Percentiles rank a stretch among this genome's conserved stretches.
These are phyloP conservation scores for Tolypocladium paradoxum DNA, from an alignment of 2,329 filamentous ascomycete genomes.

Conservation along the genomic window DNA sequence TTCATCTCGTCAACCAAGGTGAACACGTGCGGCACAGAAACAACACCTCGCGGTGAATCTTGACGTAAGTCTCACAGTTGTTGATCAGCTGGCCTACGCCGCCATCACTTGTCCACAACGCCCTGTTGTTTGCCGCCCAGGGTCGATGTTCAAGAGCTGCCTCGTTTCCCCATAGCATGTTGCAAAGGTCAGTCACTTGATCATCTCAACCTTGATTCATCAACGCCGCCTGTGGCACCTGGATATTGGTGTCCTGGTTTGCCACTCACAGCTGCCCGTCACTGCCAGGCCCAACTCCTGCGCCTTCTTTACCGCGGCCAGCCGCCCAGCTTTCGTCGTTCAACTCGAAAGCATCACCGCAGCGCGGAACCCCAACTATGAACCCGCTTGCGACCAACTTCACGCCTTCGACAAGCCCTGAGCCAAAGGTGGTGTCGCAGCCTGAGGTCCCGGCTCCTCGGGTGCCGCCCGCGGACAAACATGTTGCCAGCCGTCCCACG, in stretches of 20 bases:
- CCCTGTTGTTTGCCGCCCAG: not conserved
- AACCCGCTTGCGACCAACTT: slow-evolving; percentile 18
- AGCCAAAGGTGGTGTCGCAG: not conserved
- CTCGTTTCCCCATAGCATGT: not conserved
- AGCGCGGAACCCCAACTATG: slow-evolving; percentile 7
- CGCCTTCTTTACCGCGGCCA: not conserved
- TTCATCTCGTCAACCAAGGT: not conserved
- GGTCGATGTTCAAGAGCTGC: not conserved
- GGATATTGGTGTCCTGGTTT: not conserved
- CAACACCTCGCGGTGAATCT: not conserved
- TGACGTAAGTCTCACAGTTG: not conserved
- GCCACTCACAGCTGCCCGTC: not conserved
- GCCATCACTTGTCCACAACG: not conserved
- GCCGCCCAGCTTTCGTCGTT: not conserved
- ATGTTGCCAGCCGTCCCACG: not conserved
- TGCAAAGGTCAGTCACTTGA: not conserved
- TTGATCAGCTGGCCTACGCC: not conserved
- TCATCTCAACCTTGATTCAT: not conserved
- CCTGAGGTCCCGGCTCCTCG: not conserved
- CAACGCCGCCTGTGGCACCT: not conserved
- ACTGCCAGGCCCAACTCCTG: not conserved
- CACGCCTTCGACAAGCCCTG: slow-evolving; percentile 8
- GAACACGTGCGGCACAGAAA: not conserved
- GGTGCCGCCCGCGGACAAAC: not conserved
- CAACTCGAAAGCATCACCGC: not conserved